These are phyloP conservation scores for Solanum medicagineum DNA, from an alignment of 257 asterid genomes.

Conservation along the genomic window DNA sequence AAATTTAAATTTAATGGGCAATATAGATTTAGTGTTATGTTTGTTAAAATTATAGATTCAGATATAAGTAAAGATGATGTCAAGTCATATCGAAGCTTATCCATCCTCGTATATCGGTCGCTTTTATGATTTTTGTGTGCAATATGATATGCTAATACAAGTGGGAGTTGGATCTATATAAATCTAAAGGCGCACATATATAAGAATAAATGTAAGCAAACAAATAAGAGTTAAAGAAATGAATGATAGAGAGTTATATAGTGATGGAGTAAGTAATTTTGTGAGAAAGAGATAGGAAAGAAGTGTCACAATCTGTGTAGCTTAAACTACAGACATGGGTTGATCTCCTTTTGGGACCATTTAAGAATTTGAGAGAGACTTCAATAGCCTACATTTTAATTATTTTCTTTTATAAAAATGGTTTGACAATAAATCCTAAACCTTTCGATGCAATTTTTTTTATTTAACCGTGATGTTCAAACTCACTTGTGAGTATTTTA, in stretches of 20 bases:
- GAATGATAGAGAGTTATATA: not conserved
- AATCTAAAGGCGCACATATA: conserved; percentile 16
- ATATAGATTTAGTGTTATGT: not conserved
- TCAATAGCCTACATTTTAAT: not conserved
- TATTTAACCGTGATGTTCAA: not conserved
- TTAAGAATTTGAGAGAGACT: conserved; percentile 16
- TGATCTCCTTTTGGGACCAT: conserved; percentile 43
- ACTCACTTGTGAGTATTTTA: rapidly evolving
- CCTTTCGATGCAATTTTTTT: not conserved
- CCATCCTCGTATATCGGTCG: not conserved
- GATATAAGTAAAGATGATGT: no score
- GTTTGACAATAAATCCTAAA: conserved; percentile 16
- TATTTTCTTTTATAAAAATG: not conserved
- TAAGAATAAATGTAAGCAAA: conserved; percentile 26
- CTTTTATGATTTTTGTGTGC: not conserved
- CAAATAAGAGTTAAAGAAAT: conserved; percentile 16
- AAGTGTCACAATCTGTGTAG: conserved; percentile 39
- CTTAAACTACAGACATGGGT: conserved; percentile 56
- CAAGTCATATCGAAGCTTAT: no score
- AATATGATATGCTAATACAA: not conserved
- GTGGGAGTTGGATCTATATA: conserved; percentile 15
- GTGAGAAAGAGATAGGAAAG: not conserved
- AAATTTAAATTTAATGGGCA: not conserved
- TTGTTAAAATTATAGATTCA: not conserved
- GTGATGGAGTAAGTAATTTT: not conserved